These are phyloP conservation scores for Puccinia novopanici DNA, from an alignment of 1,284 basidiomycete genomes.

Conservation along the genomic window DNA sequence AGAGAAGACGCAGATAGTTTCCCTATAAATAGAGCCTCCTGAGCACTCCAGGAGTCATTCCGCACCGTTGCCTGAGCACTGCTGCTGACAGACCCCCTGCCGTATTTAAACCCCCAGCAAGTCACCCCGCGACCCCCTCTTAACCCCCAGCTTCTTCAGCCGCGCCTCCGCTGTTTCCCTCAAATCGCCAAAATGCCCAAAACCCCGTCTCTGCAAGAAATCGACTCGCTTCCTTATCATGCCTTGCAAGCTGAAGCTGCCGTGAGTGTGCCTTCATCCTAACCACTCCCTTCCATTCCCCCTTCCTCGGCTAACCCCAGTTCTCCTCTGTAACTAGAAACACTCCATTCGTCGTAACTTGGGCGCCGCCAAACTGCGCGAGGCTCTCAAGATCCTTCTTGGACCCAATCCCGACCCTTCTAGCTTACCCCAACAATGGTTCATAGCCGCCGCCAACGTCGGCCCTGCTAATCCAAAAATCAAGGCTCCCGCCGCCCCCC, in stretches of 20 bases:
- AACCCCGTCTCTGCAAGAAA: slow-evolving; percentile 19
- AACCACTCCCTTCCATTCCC: neutral
- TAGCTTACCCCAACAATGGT: slow-evolving; percentile 27
- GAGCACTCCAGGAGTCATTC: too few relatives aligned
- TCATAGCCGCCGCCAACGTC: slow-evolving; percentile 17
- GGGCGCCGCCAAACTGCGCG: slow-evolving; percentile 27
- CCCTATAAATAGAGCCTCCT: too few relatives aligned
- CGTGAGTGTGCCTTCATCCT: slow-evolving; percentile 1
- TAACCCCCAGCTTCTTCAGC: neutral
- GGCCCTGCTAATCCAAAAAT: neutral
- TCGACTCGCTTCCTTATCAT: slow-evolving; percentile 41
- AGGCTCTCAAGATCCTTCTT: slow-evolving; percentile 26
- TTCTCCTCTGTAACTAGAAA: slow-evolving; percentile 12
- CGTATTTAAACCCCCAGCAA: neutral
- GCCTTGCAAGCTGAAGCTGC: slow-evolving; percentile 45
- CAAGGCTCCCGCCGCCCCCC: neutral
- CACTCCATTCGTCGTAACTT: slow-evolving; percentile 45
- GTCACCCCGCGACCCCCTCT: neutral
- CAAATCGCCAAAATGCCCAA: slow-evolving; percentile 1
- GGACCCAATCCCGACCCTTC: slow-evolving; percentile 4
- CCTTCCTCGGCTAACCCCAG: too few relatives aligned
- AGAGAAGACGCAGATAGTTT: too few relatives aligned
- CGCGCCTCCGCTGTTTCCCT: neutral
- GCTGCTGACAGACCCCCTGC: neutral
- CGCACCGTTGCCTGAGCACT: too few relatives aligned